Evolutionary conservation across 2,329 filamentous ascomycete species (phyloP), one percentile per base, ranked within the genome.

Genomic region (Bipolaris victoriae): DNA sequence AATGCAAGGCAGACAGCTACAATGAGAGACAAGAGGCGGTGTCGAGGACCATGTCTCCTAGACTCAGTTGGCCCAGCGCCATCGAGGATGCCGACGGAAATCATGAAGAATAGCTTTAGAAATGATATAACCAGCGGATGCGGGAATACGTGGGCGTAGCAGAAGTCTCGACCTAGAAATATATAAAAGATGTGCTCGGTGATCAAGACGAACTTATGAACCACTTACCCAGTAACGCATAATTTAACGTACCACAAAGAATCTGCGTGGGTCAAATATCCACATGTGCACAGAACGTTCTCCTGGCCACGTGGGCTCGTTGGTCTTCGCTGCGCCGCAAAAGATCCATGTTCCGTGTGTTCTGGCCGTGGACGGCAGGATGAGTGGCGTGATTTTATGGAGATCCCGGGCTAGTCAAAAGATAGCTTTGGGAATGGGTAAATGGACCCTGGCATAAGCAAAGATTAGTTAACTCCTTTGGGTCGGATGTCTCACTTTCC

Each of bases 141-240:
- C 1, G 7, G 33, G 10, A 37, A 37, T 13, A 49, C 31, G 20
- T 52, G 6, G 78, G 48, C 54, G 40, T 78, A 65, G 59, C 77
- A n/a, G 36, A 79, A n/a, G 26, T n/a, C 4, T 9, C 22, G 16
- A 7, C 37, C 5, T 26, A 26, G 5, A 2, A 6, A 26, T 26
- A 26, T 26, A 26, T 26, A 26, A 5, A 26, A 57, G 49, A 57
- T 29, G 35, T 48, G 36, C 26, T 36, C 44, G 26, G 36, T 44
- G 49, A 36, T 52, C 43, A 26, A 57, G 48, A 44, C 26, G 26
- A 52, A 26, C 43, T 48, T 52, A 52, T 48, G 41, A 52, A 37
- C 43, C 46, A 51, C 48, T 51, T 41, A 18, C 40, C 41, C 16
- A 22, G 40, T 51, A 51, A 47, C 24, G 51, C 41, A 51, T 51